These are phyloP conservation scores for Colletotrichum sp. DNA, from an alignment of 2,329 filamentous ascomycete genomes.

Conservation along the genomic window DNA sequence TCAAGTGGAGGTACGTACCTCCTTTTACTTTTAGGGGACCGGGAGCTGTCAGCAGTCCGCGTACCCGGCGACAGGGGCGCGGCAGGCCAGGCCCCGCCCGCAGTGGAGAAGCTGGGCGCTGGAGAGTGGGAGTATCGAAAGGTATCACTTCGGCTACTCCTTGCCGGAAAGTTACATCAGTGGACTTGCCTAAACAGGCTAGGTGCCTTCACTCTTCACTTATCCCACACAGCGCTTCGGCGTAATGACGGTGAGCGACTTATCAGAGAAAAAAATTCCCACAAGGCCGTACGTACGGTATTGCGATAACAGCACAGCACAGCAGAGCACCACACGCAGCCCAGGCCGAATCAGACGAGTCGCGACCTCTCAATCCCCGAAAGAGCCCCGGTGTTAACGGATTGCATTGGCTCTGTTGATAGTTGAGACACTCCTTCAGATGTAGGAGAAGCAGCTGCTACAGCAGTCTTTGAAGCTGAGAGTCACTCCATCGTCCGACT, in stretches of 20 bases:
- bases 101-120: background rate
- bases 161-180: background rate
- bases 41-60: slow-evolving; percentile 12
- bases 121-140: background rate
- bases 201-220: background rate
- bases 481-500: background rate
- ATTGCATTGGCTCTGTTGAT: background rate
- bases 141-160: background rate
- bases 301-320: slow-evolving; percentile 5
- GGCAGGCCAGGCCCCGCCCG: background rate
- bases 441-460: background rate
- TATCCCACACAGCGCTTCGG: background rate
- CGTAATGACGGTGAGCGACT: slow-evolving; percentile 2
- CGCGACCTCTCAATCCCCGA: background rate
- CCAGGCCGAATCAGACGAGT: slow-evolving; percentile 5
- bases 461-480: background rate
- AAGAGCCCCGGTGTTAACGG: background rate
- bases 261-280: slow-evolving; percentile 7
- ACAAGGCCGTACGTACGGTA: background rate
- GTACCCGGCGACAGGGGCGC: slow-evolving; percentile 1
- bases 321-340: background rate
- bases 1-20: slow-evolving; percentile 1
- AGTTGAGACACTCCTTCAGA: background rate
- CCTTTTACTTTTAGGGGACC: background rate
- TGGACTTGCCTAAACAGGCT: background rate